Percentiles rank a stretch among this genome's conserved stretches.
phyloP scores from a whole-genome alignment of 2,329 filamentous ascomycete genomes.

The Sphaerulina musiva region DNA sequence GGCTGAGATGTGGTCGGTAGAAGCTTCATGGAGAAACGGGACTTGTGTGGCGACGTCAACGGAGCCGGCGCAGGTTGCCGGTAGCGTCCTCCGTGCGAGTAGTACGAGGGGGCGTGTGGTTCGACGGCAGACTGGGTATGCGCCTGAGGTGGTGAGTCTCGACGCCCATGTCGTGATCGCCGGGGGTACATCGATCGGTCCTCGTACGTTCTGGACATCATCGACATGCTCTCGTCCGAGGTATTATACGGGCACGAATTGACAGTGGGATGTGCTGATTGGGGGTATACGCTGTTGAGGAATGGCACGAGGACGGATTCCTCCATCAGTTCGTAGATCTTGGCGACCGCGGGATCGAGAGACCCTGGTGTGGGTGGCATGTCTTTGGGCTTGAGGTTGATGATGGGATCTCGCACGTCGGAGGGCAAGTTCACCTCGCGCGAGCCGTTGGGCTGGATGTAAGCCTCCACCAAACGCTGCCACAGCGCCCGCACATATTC shows the following conservation, averaged over 20 bases:
- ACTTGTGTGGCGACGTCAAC: constrained; percentile 28
- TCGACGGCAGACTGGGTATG: constrained; percentile 26
- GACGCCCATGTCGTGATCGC: constrained; percentile 26
- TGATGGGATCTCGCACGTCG: constrained; percentile 72
- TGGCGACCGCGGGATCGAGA: constrained; percentile 74
- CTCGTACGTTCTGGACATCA: constrained; percentile 37
- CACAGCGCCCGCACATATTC: constrained; percentile 74
- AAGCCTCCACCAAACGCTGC: constrained; percentile 81
- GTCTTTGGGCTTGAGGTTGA: constrained; percentile 53
- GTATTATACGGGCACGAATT: constrained; percentile 40
- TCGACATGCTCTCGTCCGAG: constrained; percentile 29
- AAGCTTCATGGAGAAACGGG: constrained; percentile 32
- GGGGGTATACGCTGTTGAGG: constrained; percentile 59
- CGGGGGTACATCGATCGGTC: constrained; percentile 27
- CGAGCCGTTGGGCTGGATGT: constrained; percentile 77
- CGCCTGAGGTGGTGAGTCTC: constrained; percentile 29
- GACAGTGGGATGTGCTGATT: constrained; percentile 41
- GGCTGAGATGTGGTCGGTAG: constrained; percentile 31
- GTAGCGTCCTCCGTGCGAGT: constrained; percentile 12
- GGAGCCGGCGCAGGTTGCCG: constrained; percentile 33
- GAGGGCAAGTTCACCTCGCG: constrained; percentile 87
- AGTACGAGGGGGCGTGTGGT: constrained; percentile 26
- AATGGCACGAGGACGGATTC: constrained; percentile 92
- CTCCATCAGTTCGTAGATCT: constrained; percentile 95
- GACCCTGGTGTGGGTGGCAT: constrained; percentile 67